Conservation (phyloP, 1,284 basidiomycete genomes). For the Leccinum angustisporum region DNA sequence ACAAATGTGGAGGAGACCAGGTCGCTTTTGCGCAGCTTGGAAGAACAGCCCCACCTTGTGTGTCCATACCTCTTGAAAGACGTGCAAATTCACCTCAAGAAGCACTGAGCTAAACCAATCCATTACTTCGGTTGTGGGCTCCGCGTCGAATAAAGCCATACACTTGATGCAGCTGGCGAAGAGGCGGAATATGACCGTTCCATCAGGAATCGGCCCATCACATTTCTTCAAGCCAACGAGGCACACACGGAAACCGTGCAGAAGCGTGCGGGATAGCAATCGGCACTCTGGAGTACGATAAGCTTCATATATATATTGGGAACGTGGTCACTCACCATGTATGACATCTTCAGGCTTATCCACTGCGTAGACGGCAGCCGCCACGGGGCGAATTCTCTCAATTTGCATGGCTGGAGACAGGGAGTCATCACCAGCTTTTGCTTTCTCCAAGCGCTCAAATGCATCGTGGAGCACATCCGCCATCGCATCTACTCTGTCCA, state of each 20-base stretch:
- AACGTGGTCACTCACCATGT: constrained; percentile 49
- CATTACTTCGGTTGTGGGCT: constrained; percentile 81
- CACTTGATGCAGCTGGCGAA: constrained; percentile 87
- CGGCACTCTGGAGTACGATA: constrained; percentile 64
- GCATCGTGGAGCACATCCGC: constrained; percentile 66
- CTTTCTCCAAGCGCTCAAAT: constrained; percentile 44
- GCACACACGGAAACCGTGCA: constrained; percentile 88
- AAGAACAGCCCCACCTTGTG: constrained; percentile 90
- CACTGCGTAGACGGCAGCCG: constrained; percentile 68
- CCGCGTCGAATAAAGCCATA: constrained; percentile 84
- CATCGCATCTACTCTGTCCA: constrained; percentile 87
- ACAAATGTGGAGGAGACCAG: constrained; percentile 82
- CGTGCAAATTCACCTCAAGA: constrained; percentile 82
- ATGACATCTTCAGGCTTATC: constrained; percentile 78
- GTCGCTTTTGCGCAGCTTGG: constrained; percentile 73
- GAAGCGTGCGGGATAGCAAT: constrained; percentile 83
- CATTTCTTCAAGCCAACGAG: constrained; percentile 79
- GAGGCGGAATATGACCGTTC: constrained; percentile 83
- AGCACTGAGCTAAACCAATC: constrained; percentile 85
- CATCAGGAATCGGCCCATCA: constrained; percentile 80
- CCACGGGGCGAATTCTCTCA: constrained; percentile 79
- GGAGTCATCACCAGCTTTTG: constrained; percentile 47
- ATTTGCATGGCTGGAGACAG: constrained; percentile 56
- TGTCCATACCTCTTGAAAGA: constrained; percentile 95
- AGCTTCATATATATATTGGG: constrained; percentile 6